Base-by-base conservation (phyloP, 2,329 filamentous ascomycete species). In the Didymella exigua region DNA sequence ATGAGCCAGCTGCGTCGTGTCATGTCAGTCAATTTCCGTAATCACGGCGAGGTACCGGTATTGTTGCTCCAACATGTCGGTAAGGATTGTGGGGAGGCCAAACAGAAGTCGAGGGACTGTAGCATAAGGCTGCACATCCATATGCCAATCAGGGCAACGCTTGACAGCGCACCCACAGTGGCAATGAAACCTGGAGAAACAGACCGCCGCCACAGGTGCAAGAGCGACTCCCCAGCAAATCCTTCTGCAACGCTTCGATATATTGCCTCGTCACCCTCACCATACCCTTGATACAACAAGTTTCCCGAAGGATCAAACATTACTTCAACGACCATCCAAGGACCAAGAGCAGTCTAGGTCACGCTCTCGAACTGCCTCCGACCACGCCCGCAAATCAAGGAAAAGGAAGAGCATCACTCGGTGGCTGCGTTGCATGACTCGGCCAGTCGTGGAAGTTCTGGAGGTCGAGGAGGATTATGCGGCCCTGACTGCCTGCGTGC, bases 171-270 rank as follows among this genome's bases (percentile, higher is more conserved):
- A 49, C 19, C 52, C 46, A 46, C 41, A 49, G 46, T 55, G 52
- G 52, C 46, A 46, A 55, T 55, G 46, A 41, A 31, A 55, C 52
- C 46, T 55, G 45, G 52, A 46, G 46, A 55, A 55, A 49, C 46
- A 23, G 3, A 13, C 29, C n/a, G 40, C 40, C 14, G 34, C 38
- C 45, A 45, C 46, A 40, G 40, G 45, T 41, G 14, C 41, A 46
- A 46, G 41, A 50, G 42, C 36, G 46, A n/a, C 46, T 44, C 16
- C 16, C 8, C 37, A 55, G 33, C 21, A 23, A 33, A 23, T 40
- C 40, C 45, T 44, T 18, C 10, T 55, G 46, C 46, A 49, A 41
- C n/a, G 18, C 18, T 42, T 45, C 23, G 19, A 46, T 46, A 23
- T 49, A 49, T 49, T 49, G 52, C 40, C 34, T 54, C 41, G 29